Conservation (phyloP, 2,329 filamentous ascomycete species). For the Colletotrichum paranaense region DNA sequence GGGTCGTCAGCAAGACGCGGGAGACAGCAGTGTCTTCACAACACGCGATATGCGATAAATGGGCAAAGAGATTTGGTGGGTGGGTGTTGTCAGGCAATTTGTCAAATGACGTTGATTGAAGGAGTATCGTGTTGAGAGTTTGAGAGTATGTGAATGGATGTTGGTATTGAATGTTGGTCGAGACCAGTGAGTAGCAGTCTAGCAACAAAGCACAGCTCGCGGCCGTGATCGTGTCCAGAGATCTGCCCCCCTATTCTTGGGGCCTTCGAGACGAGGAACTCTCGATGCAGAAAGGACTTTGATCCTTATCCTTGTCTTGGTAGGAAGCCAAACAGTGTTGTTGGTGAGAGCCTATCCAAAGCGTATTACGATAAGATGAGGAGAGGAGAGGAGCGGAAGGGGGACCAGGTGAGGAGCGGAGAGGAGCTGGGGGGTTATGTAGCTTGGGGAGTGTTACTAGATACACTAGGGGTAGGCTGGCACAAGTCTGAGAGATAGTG, state of each 20-base stretch:
- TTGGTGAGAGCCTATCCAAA: slow-evolving; percentile 31
- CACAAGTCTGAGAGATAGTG: background rate
- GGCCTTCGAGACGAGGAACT: slow-evolving; percentile 30
- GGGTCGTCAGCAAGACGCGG: slow-evolving; percentile 26
- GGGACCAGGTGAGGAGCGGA: background rate
- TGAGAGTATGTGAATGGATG: background rate
- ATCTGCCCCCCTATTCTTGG: slow-evolving; percentile 36
- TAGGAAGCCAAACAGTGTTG: slow-evolving; percentile 25
- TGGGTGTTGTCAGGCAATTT: slow-evolving; percentile 5
- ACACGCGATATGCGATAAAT: slow-evolving; percentile 21
- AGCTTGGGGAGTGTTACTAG: slow-evolving; percentile 20
- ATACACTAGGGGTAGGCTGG: background rate
- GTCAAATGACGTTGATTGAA: slow-evolving; percentile 13
- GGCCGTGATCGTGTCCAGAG: slow-evolving; percentile 36
- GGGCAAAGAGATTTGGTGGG: background rate
- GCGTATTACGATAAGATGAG: slow-evolving; percentile 13
- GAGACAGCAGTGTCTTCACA: slow-evolving; percentile 29
- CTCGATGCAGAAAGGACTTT: slow-evolving; percentile 30
- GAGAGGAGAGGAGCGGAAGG: slow-evolving; percentile 4
- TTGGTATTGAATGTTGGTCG: slow-evolving; percentile 22
- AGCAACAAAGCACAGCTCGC: slow-evolving; percentile 35
- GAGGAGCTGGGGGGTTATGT: slow-evolving; percentile 33
- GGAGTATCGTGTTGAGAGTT: background rate
- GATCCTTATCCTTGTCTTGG: slow-evolving; percentile 28
- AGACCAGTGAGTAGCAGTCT: slow-evolving; percentile 35